Evolutionary conservation across 805 yeast species (phyloP).

Genomic region (Starmerella sirachaensis): DNA sequence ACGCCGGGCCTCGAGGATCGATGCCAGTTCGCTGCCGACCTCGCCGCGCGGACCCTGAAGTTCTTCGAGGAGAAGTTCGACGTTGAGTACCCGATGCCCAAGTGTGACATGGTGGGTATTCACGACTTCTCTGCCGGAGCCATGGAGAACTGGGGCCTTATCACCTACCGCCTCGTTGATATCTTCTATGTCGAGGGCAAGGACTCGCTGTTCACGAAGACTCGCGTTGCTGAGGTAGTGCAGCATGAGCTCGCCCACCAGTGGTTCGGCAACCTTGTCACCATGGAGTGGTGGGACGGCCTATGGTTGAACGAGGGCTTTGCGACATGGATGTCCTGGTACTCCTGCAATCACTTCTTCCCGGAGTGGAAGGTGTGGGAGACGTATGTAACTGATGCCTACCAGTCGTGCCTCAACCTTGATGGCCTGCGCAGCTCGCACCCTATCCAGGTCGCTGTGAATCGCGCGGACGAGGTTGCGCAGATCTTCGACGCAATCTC

Average conservation of each 20-base stretch:
- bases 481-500: slow-evolving; percentile 76
- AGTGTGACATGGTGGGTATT: slow-evolving; percentile 66
- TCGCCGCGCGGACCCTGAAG: slow-evolving; percentile 50
- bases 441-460: slow-evolving; percentile 73
- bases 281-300: slow-evolving; percentile 93
- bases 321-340: slow-evolving; percentile 76
- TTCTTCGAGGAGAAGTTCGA: slow-evolving; percentile 58
- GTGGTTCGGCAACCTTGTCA: slow-evolving; percentile 82
- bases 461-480: slow-evolving; percentile 64
- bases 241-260: slow-evolving; percentile 84
- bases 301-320: slow-evolving; percentile 84
- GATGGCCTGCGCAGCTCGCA: slow-evolving; percentile 66
- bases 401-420: slow-evolving; percentile 60
- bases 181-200: slow-evolving; percentile 56
- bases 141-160: slow-evolving; percentile 85
- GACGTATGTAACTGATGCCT: slow-evolving; percentile 62
- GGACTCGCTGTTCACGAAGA: slow-evolving; percentile 47
- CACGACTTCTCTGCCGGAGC: slow-evolving; percentile 76
- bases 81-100: slow-evolving; percentile 67
- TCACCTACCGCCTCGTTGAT: slow-evolving; percentile 54
- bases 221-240: slow-evolving; percentile 69
- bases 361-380: slow-evolving; percentile 79
- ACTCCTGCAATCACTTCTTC: slow-evolving; percentile 53
- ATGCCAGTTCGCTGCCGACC: slow-evolving; percentile 51
- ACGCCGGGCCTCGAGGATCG: slow-evolving; percentile 54